Base-by-base conservation (phyloP, 1,284 basidiomycete species). In the Melampsora americana region DNA sequence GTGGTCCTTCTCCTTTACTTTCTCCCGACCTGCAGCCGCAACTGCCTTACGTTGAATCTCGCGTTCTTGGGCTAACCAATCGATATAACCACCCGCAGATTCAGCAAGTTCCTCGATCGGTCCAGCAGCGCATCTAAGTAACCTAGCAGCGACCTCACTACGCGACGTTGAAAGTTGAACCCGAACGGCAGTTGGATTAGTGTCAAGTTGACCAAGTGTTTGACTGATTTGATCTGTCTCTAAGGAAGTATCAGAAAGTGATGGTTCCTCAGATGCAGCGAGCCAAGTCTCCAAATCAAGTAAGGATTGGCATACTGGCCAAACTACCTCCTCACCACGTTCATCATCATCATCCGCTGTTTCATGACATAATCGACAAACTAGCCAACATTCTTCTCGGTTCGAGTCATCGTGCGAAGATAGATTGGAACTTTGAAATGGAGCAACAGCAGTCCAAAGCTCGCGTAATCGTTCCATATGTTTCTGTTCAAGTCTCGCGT, bases 61-160 rank as follows among this genome's bases (percentile, higher is more conserved):
- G 9, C 72, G 50, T 28, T 74, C 72, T 61, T 67, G 72, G 30
- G 72, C 72, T 1, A 74, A 64, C 64, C 72, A 66, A 67, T 74
- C 72, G 28, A 74, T 74, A 28, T 74, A 74, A n/a, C 50, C 30
- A 44, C 72, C 72, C 4, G 65, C 72, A 12, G 56, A 35, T 50
- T 74, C 72, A 2, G 72, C 72, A 18, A 74, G 18, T 12, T 61
- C 23, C 23, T 74, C 65, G 16, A 56, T 66, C 28, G 70, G 48
- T 53, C 50, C 70, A 53, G 28, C 42, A 12, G 61, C 28, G 11
- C 46, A 65, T 9, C 61, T 26, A n/a, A 73, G 35, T 26, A 73
- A 44, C 9, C 48, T n/a, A 61, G 30, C 42, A 26, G 70, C 70
- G 20, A 73, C n/a, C 1, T 56, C 53, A 6, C 16, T 12, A 7